Evolutionary conservation across 768 basidiomycete genomes (phyloP).

Genomic region (Tephrocybe sp.): DNA sequence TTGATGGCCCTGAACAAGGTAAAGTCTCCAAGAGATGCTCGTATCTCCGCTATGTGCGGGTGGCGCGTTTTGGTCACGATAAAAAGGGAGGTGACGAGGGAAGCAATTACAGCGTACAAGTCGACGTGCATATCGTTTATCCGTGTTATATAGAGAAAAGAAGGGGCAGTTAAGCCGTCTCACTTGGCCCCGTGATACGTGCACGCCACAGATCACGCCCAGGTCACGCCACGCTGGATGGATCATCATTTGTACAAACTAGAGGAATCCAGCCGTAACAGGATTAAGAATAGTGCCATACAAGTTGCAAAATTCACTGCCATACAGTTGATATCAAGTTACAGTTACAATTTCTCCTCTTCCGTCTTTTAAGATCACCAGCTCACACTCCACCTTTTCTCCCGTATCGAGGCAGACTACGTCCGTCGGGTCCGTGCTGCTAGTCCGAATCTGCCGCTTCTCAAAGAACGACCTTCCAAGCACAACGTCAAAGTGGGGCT

Average conservation of each 20-base stretch:
- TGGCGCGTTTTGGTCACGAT: conserved; percentile 12
- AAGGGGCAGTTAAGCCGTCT: too few species aligned
- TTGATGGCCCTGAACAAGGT: conserved; percentile 3
- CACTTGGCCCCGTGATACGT: too few species aligned
- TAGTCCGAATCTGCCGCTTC: conserved; percentile 79
- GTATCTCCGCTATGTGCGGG: conserved; percentile 1
- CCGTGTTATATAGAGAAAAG: too few species aligned
- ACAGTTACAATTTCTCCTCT: conserved; percentile 89
- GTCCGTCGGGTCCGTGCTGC: conserved; percentile 82
- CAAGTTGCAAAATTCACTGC: too few species aligned
- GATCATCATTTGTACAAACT: too few species aligned
- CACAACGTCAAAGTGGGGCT: conserved; percentile 94
- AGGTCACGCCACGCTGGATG: too few species aligned
- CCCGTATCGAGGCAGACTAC: conserved; percentile 92
- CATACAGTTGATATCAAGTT: too few species aligned
- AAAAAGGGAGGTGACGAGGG: background rate
- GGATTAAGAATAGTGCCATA: too few species aligned
- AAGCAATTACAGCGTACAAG: background rate
- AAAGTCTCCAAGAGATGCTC: background rate
- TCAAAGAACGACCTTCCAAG: conserved; percentile 86
- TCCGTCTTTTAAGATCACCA: conserved; percentile 91
- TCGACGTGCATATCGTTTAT: conserved; percentile 9
- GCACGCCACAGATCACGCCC: too few species aligned
- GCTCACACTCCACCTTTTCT: conserved; percentile 88
- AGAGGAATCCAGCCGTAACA: too few species aligned